Base-by-base conservation (phyloP, 176 grass and related monocot genomes). In the Secale cereale region DNA sequence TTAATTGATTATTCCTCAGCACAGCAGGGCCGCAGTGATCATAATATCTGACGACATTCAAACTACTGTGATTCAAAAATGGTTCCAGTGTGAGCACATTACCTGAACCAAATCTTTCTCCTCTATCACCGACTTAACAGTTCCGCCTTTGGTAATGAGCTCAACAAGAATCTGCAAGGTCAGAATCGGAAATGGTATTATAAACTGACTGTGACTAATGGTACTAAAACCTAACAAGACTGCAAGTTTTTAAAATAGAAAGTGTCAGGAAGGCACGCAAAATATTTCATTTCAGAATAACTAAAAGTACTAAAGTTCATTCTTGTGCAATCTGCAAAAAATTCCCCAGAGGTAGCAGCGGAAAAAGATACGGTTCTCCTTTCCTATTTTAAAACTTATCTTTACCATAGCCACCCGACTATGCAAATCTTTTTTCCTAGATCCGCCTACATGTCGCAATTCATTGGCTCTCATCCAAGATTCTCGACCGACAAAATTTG, bases 61-160 rank as follows among this genome's bases (percentile, higher is more conserved):
- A 74, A 45, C 46, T 59, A 64, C 11, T 11, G 37, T 48, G 10
- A 30, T 46, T 74, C 71, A 3, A 48, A 48, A 28, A 74, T 74
- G 8, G 71, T 74, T 27, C 4, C 14, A 50, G 39, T 48, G 46
- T 82, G 23, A 80, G 39, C 23, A 74, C 22, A 48, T 68, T 89
- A 94, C 91, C 97, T 98, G 97, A 90, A 98, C 90, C 54, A 98
- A 87, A 94, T 95, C 97, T 75, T 92, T 94, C 81, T 98, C 93
- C 82, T 94, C 74, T 86, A 98, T 98, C 80, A 95, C 68, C 79
- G 65, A 85, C 69, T 94, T 90, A 3, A 98, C 93, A 13, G 91
- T 98, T 77, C 91, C 90, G 1, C 97, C 93, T 89, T 98, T 95
- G 7, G 88, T 79, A 74, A 94, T 89, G 65, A 96, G 91, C 43